Percentiles rank a stretch among this genome's conserved stretches.
Conservation (phyloP, 2,329 filamentous ascomycete species). For the Aureobasidium sp. region DNA sequence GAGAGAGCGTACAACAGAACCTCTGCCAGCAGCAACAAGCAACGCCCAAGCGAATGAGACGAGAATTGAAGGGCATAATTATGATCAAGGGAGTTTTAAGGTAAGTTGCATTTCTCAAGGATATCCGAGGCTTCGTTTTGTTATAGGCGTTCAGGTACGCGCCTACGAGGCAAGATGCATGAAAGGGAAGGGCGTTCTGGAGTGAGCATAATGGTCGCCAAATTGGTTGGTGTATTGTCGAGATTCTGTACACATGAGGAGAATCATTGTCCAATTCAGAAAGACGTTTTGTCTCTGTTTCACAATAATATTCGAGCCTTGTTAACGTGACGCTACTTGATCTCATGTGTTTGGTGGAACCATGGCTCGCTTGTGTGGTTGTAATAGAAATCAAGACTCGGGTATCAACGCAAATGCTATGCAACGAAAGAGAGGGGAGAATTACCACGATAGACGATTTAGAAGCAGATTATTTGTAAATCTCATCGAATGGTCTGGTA, state of each 20-base stretch:
- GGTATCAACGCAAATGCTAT: constrained; percentile 14
- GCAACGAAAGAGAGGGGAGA: neutral
- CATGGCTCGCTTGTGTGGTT: no score
- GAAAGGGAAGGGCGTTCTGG: neutral
- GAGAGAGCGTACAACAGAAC: constrained; percentile 39
- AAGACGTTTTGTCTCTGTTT: neutral
- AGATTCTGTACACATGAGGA: neutral
- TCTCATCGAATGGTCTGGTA: constrained; percentile 92
- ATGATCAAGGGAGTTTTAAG: neutral
- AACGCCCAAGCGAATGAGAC: constrained; percentile 20
- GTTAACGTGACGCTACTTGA: neutral
- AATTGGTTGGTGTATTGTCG: neutral
- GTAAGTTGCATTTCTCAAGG: constrained; percentile 11
- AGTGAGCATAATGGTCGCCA: neutral
- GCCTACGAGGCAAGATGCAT: neutral
- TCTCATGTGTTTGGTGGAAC: neutral
- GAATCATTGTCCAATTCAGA: neutral
- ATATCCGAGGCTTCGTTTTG: neutral
- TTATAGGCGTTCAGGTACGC: neutral
- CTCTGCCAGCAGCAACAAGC: constrained; percentile 28
- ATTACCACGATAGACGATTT: neutral
- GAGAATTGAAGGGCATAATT: neutral
- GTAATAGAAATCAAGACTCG: neutral
- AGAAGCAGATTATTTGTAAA: constrained; percentile 59
- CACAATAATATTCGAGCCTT: neutral